Evolutionary conservation across 2,329 filamentous ascomycete species (phyloP), one percentile per base, ranked within the genome.

Genomic region (Whalleya microplaca): DNA sequence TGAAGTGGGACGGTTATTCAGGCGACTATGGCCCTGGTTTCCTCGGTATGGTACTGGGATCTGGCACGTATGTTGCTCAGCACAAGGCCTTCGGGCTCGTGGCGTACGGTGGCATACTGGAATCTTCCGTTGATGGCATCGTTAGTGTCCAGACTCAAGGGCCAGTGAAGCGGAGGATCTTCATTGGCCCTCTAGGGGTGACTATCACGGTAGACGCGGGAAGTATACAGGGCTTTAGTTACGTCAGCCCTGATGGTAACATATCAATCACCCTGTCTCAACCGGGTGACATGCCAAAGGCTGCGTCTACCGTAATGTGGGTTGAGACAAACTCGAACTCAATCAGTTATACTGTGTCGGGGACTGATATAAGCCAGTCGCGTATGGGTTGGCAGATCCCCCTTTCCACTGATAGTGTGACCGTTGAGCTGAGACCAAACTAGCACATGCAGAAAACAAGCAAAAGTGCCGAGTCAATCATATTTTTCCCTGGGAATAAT

Each of bases 1-100:
- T 86, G 27, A 73, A 72, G 20, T 85, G 84, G 80, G 84, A 86
- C 61, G 77, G 75, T 0, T 83, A 81, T 58, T 80, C 76, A 8
- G 82, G 83, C 1, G 84, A 86, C 65, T 85, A 85, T 53, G 84
- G 84, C 0, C 78, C 76, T 0, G 80, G 77, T 1, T 83, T 85
- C 55, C 54, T 85, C 0, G 84, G 82, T 0, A 68, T 82, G 44
- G 75, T 76, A 0, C 70, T 84, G 0, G 81, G 78, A 0, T 77
- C 80, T 3, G 77, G 76, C 0, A 78, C 78, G 0, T 85, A 84
- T 53, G 70, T 85, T 4, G 75, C 77, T 0, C 61, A 78, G 0
- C 77, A 83, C 53, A 52, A 66, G 0, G 71, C 71, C 1, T 71
- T 81, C 3, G 81, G 82, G 0, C 64, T 80, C n/a, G 65, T 80